Percentiles rank a stretch among this genome's conserved stretches.
These are phyloP conservation scores for Capillidium rhysosporum DNA, from an alignment of 371 early-diverging fungal species.

Conservation along the genomic window DNA sequence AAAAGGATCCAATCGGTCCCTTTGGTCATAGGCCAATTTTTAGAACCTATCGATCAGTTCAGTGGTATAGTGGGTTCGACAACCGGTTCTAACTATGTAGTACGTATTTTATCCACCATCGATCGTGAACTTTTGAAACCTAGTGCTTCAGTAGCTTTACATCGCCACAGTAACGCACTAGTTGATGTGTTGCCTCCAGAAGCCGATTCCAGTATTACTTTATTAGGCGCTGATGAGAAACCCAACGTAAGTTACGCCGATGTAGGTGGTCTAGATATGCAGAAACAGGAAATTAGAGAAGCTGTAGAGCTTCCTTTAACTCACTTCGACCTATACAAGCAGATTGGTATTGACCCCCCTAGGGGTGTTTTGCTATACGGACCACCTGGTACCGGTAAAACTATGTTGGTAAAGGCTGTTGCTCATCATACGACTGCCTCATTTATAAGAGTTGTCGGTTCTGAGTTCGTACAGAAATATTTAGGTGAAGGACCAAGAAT, in stretches of 20 bases:
- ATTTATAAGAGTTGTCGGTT: slow-evolving; percentile 99
- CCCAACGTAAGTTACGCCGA: slow-evolving; percentile 99
- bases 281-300: slow-evolving; percentile 99
- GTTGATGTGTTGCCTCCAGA: slow-evolving; percentile 95
- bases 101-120: slow-evolving; percentile 93
- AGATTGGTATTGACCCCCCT: slow-evolving; percentile 91
- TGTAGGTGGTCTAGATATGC: slow-evolving; percentile 99
- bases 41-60: slow-evolving; percentile 96
- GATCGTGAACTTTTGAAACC: slow-evolving; percentile 98
- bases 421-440: slow-evolving; percentile 99
- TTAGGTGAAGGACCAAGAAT: slow-evolving; percentile 99
- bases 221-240: slow-evolving; percentile 99
- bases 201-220: slow-evolving; percentile 97
- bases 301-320: slow-evolving; percentile 98
- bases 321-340: slow-evolving; percentile 78
- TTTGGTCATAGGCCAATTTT: slow-evolving; percentile 97
- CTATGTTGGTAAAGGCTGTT: slow-evolving; percentile 98
- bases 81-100: slow-evolving; percentile 90
- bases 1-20: slow-evolving; percentile 98
- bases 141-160: slow-evolving; percentile 91
- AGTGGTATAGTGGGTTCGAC: slow-evolving; percentile 97
- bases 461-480: slow-evolving; percentile 98
- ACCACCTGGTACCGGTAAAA: slow-evolving; percentile 99
- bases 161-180: slow-evolving; percentile 96
- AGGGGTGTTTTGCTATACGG: slow-evolving; percentile 99